phyloP scores from a whole-genome alignment of 495 filamentous ascomycete species.

The Lasiosphaeria miniovina region DNA sequence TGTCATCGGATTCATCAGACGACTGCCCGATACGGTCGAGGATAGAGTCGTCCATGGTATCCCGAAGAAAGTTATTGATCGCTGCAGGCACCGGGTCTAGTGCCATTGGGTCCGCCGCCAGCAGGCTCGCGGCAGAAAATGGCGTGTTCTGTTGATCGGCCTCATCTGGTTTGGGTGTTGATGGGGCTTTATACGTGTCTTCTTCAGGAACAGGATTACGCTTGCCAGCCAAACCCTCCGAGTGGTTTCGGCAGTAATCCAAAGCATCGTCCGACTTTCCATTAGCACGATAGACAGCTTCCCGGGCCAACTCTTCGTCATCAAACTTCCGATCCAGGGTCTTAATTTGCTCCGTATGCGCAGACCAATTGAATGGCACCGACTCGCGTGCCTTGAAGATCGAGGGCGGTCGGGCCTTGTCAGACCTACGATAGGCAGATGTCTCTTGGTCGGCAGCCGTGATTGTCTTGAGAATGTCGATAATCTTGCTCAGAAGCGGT shows the following conservation, averaged over 20 bases:
- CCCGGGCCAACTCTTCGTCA: conserved; percentile 59
- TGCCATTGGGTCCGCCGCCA: conserved; percentile 27
- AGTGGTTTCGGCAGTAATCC: conserved; percentile 71
- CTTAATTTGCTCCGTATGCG: conserved; percentile 42
- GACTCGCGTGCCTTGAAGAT: conserved; percentile 27
- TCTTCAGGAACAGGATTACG: conserved; percentile 65
- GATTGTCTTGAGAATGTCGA: conserved; percentile 80
- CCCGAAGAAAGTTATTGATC: conserved; percentile 18
- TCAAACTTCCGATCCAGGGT: conserved; percentile 43
- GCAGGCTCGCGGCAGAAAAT: background rate
- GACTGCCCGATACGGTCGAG: conserved; percentile 21
- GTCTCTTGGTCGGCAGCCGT: conserved; percentile 72
- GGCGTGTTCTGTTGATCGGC: conserved; percentile 3
- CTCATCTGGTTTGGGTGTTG: conserved; percentile 19
- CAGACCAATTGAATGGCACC: conserved; percentile 29
- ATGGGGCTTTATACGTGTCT: conserved; percentile 36
- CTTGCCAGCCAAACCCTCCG: conserved; percentile 36
- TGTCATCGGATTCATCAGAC: conserved; percentile 24
- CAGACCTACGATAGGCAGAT: conserved; percentile 56
- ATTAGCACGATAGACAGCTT: conserved; percentile 80
- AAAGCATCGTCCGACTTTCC: conserved; percentile 56
- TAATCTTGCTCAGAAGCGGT: conserved; percentile 70
- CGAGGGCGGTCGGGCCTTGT: conserved; percentile 19
- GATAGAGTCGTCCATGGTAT: conserved; percentile 17
- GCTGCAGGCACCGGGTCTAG: conserved; percentile 24